A percentile compares a stretch with the other conserved stretches of the same genome.
phyloP scores from a whole-genome alignment of 768 basidiomycete species.

The Rhodosporidiobolus odoratus region DNA sequence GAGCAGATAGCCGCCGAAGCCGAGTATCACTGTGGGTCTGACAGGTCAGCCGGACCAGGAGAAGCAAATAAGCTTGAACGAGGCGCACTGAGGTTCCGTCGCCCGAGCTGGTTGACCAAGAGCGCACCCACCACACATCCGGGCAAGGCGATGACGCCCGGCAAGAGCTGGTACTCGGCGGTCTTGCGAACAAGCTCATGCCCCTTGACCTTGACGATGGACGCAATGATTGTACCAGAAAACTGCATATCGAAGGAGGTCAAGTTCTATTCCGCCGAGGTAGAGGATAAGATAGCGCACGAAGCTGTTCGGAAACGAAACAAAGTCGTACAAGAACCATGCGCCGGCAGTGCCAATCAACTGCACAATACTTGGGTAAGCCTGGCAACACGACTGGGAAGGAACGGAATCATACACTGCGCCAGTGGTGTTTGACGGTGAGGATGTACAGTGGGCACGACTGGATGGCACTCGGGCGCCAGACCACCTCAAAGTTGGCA shows the following conservation, averaged over 20 bases:
- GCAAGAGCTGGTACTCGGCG: conserved; percentile 66
- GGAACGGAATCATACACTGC: conserved; percentile 39
- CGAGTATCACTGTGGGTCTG: conserved; percentile 9
- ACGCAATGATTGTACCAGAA: conserved; percentile 61
- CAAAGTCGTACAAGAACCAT: conserved; percentile 61
- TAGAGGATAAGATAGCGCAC: not conserved
- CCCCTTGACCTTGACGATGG: conserved; percentile 56
- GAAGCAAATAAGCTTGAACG: too few relatives aligned
- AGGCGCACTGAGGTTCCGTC: conserved; percentile 10
- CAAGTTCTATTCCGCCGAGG: too few relatives aligned
- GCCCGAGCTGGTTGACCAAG: conserved; percentile 40
- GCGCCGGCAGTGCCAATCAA: conserved; percentile 69
- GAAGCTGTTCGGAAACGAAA: conserved; percentile 52
- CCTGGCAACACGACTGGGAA: not conserved
- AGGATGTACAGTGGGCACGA: conserved; percentile 57
- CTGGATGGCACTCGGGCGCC: conserved; percentile 50
- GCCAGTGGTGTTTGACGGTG: conserved; percentile 61
- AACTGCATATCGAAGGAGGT: conserved; percentile 45
- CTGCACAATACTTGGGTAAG: not conserved
- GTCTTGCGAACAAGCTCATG: conserved; percentile 50
- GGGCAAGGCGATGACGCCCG: conserved; percentile 60
- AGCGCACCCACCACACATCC: conserved; percentile 51
- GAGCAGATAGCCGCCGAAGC: conserved; percentile 52
- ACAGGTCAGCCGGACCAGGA: not conserved
- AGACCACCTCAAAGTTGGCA: conserved; percentile 59